Evolutionary conservation across 2,329 filamentous ascomycete genomes (phyloP).

Genomic region (Aspergillus glaucus): DNA sequence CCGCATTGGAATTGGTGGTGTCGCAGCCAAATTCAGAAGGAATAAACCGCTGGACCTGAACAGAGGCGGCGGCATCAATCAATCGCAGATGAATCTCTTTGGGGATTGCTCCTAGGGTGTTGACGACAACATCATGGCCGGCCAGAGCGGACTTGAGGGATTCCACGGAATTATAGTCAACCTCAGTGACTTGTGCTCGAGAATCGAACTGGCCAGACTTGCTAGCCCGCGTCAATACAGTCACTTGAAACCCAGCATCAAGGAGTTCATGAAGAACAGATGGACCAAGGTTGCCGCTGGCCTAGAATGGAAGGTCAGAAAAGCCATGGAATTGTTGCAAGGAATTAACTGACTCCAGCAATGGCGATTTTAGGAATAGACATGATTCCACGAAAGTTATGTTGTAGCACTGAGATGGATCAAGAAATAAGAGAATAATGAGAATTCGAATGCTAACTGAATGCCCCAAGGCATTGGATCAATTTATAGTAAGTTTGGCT

Average conservation of each 20-base stretch:
- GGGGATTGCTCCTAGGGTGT: slow-evolving; percentile 7
- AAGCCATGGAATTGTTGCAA: too few relatives aligned
- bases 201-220: slow-evolving; percentile 3
- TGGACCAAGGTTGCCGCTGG: slow-evolving; percentile 24
- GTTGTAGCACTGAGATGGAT: too few relatives aligned
- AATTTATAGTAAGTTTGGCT: too few relatives aligned
- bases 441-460: too few relatives aligned
- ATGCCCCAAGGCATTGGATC: too few relatives aligned
- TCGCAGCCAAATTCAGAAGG: slow-evolving; percentile 34
- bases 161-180: slow-evolving; percentile 23
- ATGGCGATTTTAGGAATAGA: too few relatives aligned
- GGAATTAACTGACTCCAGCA: too few relatives aligned
- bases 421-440: too few relatives aligned
- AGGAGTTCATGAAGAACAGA: slow-evolving; percentile 20
- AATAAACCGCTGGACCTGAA: slow-evolving; percentile 7
- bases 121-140: slow-evolving; percentile 25
- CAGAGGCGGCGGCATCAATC: slow-evolving; percentile 7
- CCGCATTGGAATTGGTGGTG: slow-evolving; percentile 16
- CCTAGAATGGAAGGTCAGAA: slow-evolving; percentile 4
- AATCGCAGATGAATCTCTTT: slow-evolving; percentile 1
- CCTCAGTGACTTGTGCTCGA: slow-evolving; percentile 12
- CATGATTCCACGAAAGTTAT: too few relatives aligned
- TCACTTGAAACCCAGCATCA: slow-evolving; percentile 18
- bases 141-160: slow-evolving; percentile 18
- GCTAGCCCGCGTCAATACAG: slow-evolving; percentile 17